phyloP scores from a whole-genome alignment of 148 eudicot genomes.

The Vaccinium corymbosum region DNA sequence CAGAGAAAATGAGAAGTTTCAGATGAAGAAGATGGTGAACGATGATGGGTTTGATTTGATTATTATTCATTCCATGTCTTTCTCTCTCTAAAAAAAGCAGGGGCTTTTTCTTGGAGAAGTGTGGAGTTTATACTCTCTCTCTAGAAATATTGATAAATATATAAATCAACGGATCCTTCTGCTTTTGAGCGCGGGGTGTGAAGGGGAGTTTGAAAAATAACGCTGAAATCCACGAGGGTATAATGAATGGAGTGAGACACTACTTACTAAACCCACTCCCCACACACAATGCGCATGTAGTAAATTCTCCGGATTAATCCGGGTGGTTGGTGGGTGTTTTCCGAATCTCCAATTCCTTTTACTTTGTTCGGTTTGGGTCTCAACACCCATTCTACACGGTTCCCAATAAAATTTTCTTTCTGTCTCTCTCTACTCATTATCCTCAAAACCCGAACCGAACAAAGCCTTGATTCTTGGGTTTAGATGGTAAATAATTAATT shows the following conservation, averaged over 20 bases:
- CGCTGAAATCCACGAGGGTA: constrained; percentile 71
- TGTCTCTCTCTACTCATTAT: too few relatives aligned
- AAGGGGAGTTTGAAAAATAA: constrained; percentile 49
- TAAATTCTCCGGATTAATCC: too few relatives aligned
- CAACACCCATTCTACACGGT: too few relatives aligned
- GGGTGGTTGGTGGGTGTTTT: neutral
- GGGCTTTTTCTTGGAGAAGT: too few relatives aligned
- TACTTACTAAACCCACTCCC: neutral
- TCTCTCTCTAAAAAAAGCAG: constrained; percentile 7
- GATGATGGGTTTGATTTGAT: constrained; percentile 8
- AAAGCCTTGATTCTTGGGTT: too few relatives aligned
- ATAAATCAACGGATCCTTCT: constrained; percentile 3
- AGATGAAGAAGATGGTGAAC: neutral
- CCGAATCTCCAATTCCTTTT: too few relatives aligned
- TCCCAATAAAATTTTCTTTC: too few relatives aligned
- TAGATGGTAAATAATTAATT: neutral
- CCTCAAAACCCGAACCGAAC: too few relatives aligned
- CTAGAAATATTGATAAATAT: neutral
- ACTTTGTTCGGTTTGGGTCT: too few relatives aligned
- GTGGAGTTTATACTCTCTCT: neutral
- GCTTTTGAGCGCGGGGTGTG: constrained; percentile 62
- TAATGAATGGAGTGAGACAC: constrained; percentile 21
- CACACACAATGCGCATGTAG: neutral
- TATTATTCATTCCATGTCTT: neutral
- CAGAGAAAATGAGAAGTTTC: neutral